Percentiles rank a stretch among this genome's conserved stretches.
phyloP scores from a whole-genome alignment of 139 green algal species.

The Edaphochlamys debaryana region DNA sequence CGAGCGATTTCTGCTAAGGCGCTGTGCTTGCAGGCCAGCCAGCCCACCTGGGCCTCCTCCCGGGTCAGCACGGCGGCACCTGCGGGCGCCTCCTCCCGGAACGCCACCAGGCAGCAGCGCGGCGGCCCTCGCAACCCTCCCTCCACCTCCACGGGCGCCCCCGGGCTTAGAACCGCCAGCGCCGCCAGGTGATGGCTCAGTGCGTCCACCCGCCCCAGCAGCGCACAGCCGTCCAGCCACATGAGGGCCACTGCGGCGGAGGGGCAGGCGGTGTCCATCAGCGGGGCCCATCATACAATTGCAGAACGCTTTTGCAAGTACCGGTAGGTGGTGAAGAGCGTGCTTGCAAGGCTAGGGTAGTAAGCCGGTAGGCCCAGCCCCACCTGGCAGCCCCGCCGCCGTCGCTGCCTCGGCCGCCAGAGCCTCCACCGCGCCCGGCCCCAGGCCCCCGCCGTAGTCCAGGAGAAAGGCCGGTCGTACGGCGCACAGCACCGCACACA shows the following conservation, averaged over 20 bases:
- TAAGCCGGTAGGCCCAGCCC: not conserved
- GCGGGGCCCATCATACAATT: too few species aligned
- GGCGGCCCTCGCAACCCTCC: too few species aligned
- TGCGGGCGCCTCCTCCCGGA: not conserved
- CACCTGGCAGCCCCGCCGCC: not conserved
- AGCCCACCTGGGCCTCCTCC: too few species aligned
- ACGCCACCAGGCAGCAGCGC: not conserved
- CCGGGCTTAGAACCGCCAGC: too few species aligned
- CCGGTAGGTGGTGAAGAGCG: too few species aligned
- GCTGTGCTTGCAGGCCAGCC: too few species aligned
- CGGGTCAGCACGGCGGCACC: too few species aligned
- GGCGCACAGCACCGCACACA: slow-evolving; percentile 57
- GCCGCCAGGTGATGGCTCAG: not conserved
- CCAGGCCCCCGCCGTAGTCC: slow-evolving; percentile 53
- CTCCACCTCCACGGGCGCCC: too few species aligned
- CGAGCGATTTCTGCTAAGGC: too few species aligned
- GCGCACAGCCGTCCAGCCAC: slow-evolving; percentile 54
- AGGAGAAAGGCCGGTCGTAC: slow-evolving; percentile 66
- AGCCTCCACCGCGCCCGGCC: slow-evolving; percentile 2
- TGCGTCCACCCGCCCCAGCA: slow-evolving; percentile 46
- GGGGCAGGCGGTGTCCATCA: not conserved
- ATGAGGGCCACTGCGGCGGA: slow-evolving; percentile 41
- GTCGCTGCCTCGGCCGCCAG: slow-evolving; percentile 9
- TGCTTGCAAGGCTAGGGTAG: too few species aligned
- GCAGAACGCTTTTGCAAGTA: not conserved